Conservation (phyloP, 805 yeast species). For the Lipomyces chichibuensis region DNA sequence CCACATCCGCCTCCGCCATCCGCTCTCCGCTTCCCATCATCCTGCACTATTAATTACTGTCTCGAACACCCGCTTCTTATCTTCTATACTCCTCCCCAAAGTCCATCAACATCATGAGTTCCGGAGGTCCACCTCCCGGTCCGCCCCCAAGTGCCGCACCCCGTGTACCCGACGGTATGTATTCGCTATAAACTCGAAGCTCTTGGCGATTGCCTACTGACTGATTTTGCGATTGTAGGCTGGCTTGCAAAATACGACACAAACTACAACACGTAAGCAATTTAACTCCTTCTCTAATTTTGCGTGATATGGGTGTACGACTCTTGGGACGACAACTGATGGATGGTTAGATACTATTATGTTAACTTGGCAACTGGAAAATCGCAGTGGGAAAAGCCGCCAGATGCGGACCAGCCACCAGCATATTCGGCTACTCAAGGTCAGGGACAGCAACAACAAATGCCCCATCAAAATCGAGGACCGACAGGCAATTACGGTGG, state of each 20-base stretch:
- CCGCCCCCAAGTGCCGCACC: conserved; percentile 29
- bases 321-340: neutral
- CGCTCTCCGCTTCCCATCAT: no score
- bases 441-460: conserved; percentile 24
- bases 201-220: conserved; percentile 1
- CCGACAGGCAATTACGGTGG: conserved; percentile 23
- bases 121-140: conserved; percentile 26
- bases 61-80: neutral
- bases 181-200: neutral
- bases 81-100: neutral
- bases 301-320: conserved; percentile 49
- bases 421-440: conserved; percentile 18
- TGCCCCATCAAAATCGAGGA: conserved; percentile 17
- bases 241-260: conserved; percentile 40
- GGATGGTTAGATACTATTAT: conserved; percentile 63
- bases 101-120: conserved; percentile 12
- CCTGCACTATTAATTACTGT: neutral
- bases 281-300: neutral
- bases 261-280: conserved; percentile 57
- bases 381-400: conserved; percentile 92
- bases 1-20: neutral
- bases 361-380: conserved; percentile 71
- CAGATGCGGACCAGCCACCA: conserved; percentile 38
- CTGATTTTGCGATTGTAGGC: conserved; percentile 13
- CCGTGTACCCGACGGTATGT: conserved; percentile 31